Evolutionary conservation across 2,329 filamentous ascomycete species (phyloP).

Genomic region (Bipolaris victoriae): DNA sequence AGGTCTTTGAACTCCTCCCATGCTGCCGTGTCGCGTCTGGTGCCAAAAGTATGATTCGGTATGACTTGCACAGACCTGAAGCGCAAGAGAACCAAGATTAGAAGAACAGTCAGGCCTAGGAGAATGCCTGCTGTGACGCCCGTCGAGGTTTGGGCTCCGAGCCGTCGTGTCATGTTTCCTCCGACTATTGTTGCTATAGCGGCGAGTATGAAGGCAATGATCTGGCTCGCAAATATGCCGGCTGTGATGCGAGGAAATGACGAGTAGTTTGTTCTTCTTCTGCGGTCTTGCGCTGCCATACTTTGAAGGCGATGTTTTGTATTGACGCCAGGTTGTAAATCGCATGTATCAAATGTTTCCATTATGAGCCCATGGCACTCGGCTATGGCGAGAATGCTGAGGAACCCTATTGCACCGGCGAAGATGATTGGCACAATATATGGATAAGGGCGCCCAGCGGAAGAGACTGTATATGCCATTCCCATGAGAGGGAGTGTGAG

Average conservation of each 20-base stretch:
- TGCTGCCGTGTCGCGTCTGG: slow-evolving; percentile 38
- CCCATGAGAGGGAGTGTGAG: slow-evolving; percentile 70
- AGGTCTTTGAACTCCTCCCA: slow-evolving; percentile 50
- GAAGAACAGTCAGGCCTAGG: slow-evolving; percentile 66
- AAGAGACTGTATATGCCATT: slow-evolving; percentile 70
- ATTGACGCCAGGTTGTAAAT: slow-evolving; percentile 74
- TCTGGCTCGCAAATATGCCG: slow-evolving; percentile 73
- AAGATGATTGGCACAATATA: slow-evolving; percentile 70
- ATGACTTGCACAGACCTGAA: slow-evolving; percentile 73
- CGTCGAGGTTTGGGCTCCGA: slow-evolving; percentile 72
- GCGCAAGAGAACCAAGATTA: slow-evolving; percentile 67
- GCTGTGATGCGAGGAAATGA: slow-evolving; percentile 76
- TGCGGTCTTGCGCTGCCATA: slow-evolving; percentile 52
- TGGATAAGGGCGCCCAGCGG: slow-evolving; percentile 63
- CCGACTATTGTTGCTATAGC: slow-evolving; percentile 72
- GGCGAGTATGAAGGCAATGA: slow-evolving; percentile 71
- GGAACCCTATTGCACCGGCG: slow-evolving; percentile 69
- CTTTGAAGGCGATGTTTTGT: slow-evolving; percentile 55
- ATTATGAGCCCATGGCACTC: slow-evolving; percentile 80
- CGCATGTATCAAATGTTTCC: slow-evolving; percentile 82
- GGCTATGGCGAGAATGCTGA: slow-evolving; percentile 74
- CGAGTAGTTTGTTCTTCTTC: slow-evolving; percentile 72
- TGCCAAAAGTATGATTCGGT: slow-evolving; percentile 61
- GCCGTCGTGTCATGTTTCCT: slow-evolving; percentile 67
- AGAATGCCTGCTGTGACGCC: slow-evolving; percentile 72